Conservation (phyloP, 306 rosid genomes). For the Herpetospermum pedunculosum region DNA sequence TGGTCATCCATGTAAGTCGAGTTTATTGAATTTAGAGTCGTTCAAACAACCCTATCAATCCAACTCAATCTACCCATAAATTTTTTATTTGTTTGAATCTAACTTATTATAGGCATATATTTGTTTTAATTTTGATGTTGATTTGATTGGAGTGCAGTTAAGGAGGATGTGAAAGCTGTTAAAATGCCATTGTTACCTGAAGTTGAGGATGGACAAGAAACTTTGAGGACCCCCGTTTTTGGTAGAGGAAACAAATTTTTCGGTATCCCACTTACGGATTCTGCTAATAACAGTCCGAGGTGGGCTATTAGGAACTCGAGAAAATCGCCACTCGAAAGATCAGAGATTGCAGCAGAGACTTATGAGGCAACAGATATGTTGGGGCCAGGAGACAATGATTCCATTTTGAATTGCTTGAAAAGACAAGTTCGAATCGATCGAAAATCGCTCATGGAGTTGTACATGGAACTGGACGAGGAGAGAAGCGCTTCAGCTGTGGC, state of each 20-base stretch:
- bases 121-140: neutral
- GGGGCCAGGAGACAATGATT: slow-evolving; percentile 34
- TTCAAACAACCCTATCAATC: too few relatives aligned
- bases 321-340: slow-evolving; percentile 16
- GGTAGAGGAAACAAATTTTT: slow-evolving; percentile 52
- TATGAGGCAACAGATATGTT: slow-evolving; percentile 22
- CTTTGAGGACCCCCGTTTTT: slow-evolving; percentile 38
- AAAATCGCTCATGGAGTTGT: slow-evolving; percentile 66
- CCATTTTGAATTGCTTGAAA: slow-evolving; percentile 35
- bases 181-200: slow-evolving; percentile 33
- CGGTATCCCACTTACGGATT: slow-evolving; percentile 61
- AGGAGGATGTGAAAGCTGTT: slow-evolving; percentile 37
- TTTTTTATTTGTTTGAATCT: too few relatives aligned
- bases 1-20: slow-evolving; percentile 23
- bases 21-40: too few relatives aligned
- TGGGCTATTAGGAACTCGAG: slow-evolving; percentile 32
- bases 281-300: slow-evolving; percentile 52
- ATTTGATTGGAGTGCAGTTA: slow-evolving; percentile 24
- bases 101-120: too few relatives aligned
- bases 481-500: slow-evolving; percentile 92
- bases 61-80: too few relatives aligned
- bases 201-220: slow-evolving; percentile 35
- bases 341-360: slow-evolving; percentile 36
- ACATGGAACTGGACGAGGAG: slow-evolving; percentile 93
- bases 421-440: slow-evolving; percentile 68